Conservation (phyloP, 495 filamentous ascomycete genomes). For the Amorphotheca resinae region DNA sequence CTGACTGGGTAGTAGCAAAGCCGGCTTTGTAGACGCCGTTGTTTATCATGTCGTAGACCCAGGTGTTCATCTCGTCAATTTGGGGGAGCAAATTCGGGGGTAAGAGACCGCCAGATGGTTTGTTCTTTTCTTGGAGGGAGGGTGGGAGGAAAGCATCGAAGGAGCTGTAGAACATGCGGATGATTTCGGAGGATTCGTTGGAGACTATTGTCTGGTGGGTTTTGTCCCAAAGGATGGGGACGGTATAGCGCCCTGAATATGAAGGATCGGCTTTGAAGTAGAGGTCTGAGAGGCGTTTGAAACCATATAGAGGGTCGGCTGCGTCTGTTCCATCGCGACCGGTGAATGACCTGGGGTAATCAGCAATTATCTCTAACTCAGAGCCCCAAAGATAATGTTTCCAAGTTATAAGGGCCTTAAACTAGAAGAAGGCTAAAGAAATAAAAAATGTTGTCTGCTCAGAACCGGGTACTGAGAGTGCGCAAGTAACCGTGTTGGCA, state of each 20-base stretch:
- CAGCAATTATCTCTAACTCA: conserved; percentile 60
- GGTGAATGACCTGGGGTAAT: conserved; percentile 33
- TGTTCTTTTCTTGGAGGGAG: conserved; percentile 41
- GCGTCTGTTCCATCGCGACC: conserved; percentile 33
- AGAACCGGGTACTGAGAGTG: too few relatives aligned
- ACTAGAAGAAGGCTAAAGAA: too few relatives aligned
- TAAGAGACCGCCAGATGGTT: conserved; percentile 40
- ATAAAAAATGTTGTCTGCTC: too few relatives aligned
- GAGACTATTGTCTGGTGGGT: conserved; percentile 28
- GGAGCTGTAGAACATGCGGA: conserved; percentile 50
- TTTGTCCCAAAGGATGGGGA: conserved; percentile 70
- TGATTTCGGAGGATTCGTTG: conserved; percentile 54
- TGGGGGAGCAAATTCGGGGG: conserved; percentile 36
- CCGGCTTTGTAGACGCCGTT: conserved; percentile 30
- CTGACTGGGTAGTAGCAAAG: conserved; percentile 51
- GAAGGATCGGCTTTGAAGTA: conserved; percentile 54
- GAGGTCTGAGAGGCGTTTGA: conserved; percentile 44
- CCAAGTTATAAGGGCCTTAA: too few relatives aligned
- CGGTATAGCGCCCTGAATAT: conserved; percentile 63
- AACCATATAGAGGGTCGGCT: conserved; percentile 46
- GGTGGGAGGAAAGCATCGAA: conserved; percentile 52
- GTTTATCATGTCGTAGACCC: conserved; percentile 43
- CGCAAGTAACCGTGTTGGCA: too few relatives aligned
- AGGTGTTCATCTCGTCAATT: conserved; percentile 52
- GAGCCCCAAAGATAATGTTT: not conserved